phyloP scores from a whole-genome alignment of 2,329 filamentous ascomycete genomes.

The Colletotrichum sidae region DNA sequence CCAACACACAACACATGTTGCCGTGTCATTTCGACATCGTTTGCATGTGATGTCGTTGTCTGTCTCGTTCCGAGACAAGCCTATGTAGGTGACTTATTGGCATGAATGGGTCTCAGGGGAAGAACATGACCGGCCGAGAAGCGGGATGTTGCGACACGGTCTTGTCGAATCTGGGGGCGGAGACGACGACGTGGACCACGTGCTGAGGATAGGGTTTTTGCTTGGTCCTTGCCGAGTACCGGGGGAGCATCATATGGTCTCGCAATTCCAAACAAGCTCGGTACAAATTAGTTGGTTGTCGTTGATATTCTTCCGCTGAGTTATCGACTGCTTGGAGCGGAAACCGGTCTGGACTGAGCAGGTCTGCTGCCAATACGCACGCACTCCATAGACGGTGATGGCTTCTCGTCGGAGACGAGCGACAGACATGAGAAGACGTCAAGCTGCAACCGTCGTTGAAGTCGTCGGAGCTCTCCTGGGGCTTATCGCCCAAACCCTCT shows the following conservation, averaged over 20 bases:
- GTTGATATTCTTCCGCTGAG: too few relatives aligned
- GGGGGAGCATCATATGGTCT: neutral
- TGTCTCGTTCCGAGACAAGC: too few relatives aligned
- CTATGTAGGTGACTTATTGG: too few relatives aligned
- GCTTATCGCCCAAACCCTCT: constrained; percentile 24
- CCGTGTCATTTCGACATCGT: too few relatives aligned
- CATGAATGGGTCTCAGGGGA: too few relatives aligned
- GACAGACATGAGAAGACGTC: neutral
- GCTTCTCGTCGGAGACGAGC: constrained; percentile 21
- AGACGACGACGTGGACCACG: constrained; percentile 10
- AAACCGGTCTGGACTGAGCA: neutral
- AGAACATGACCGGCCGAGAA: neutral
- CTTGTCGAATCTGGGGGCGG: constrained; percentile 30
- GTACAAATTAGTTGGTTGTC: too few relatives aligned
- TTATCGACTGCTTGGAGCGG: too few relatives aligned
- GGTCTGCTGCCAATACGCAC: neutral
- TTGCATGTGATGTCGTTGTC: too few relatives aligned
- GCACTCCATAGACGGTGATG: neutral
- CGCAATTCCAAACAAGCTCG: neutral
- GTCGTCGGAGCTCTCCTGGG: constrained; percentile 20
- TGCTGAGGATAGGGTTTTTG: constrained; percentile 13
- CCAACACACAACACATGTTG: too few relatives aligned
- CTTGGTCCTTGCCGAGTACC: too few relatives aligned
- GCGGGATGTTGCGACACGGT: constrained; percentile 1
- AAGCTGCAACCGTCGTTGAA: neutral